Percentiles rank a stretch among this genome's conserved stretches.
These are phyloP conservation scores for Spatholobus suberectus DNA, from an alignment of 306 rosid genomes.

Conservation along the genomic window DNA sequence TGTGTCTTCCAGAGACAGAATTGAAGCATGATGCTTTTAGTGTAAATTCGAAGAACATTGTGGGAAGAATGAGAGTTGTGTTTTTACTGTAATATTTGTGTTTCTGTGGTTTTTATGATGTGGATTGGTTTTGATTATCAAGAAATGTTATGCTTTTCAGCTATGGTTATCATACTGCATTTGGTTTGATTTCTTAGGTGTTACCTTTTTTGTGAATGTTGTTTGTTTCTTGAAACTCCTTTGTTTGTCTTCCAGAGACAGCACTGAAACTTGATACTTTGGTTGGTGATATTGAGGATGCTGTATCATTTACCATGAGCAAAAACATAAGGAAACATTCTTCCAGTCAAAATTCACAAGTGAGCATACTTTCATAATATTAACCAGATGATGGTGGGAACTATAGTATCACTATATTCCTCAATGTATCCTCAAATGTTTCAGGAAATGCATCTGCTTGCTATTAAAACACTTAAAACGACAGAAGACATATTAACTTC, in stretches of 20 bases:
- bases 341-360: constrained; percentile 65
- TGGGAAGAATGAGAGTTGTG: constrained; percentile 20
- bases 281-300: constrained; percentile 95
- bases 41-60: not conserved
- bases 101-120: not conserved
- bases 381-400: constrained; percentile 35
- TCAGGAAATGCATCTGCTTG: constrained; percentile 71
- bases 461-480: constrained; percentile 70
- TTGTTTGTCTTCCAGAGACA: constrained; percentile 71
- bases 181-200: constrained; percentile 36
- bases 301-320: constrained; percentile 75
- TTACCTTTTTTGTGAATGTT: constrained; percentile 1
- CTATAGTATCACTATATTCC: constrained; percentile 12
- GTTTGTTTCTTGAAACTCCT: constrained; percentile 26
- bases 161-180: constrained; percentile 3
- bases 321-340: constrained; percentile 71
- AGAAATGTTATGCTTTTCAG: constrained; percentile 2
- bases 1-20: not conserved
- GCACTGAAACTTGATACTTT: constrained; percentile 84
- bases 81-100: not conserved
- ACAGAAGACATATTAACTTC: constrained; percentile 71
- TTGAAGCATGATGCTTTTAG: not conserved
- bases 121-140: constrained; percentile 15
- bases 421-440: constrained; percentile 43
- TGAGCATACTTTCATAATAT: constrained; percentile 49